Percentiles rank a stretch among this genome's conserved stretches.
Conservation (phyloP, 805 yeast genomes). For the Zygoascus flipseniorum region DNA sequence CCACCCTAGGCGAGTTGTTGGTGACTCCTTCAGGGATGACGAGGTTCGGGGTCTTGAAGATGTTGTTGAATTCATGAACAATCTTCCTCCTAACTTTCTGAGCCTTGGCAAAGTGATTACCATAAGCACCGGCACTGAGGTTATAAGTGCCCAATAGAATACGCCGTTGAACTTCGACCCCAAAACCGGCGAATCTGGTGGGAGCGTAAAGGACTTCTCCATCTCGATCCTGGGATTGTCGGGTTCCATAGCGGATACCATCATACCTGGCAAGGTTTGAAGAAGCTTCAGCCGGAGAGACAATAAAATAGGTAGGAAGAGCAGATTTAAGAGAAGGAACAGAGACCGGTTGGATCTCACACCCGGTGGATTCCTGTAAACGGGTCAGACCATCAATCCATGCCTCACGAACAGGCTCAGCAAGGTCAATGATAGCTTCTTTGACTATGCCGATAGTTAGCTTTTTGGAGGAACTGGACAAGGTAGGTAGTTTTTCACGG, state of each 20-base stretch:
- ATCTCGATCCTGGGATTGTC: slow-evolving; percentile 21
- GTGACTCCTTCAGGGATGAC: slow-evolving; percentile 13
- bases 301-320: slow-evolving; percentile 74
- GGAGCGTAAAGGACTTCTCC: slow-evolving; percentile 34
- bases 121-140: slow-evolving; percentile 62
- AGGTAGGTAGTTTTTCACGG: slow-evolving; percentile 10
- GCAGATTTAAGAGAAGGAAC: slow-evolving; percentile 60
- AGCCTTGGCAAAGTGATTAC: slow-evolving; percentile 72
- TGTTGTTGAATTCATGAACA: slow-evolving; percentile 53
- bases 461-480: slow-evolving; percentile 7
- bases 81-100: slow-evolving; percentile 53
- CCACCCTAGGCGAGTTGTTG: slow-evolving; percentile 37
- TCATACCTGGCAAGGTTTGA: slow-evolving; percentile 87
- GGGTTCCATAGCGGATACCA: slow-evolving; percentile 76
- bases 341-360: slow-evolving; percentile 53
- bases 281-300: slow-evolving; percentile 90
- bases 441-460: slow-evolving; percentile 63
- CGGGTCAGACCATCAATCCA: slow-evolving; percentile 41
- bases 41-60: slow-evolving; percentile 48
- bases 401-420: slow-evolving; percentile 35
- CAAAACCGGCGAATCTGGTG: slow-evolving; percentile 63
- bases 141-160: slow-evolving; percentile 81
- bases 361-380: slow-evolving; percentile 38
- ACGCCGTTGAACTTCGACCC: slow-evolving; percentile 75
- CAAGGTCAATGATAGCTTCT: slow-evolving; percentile 55